Base-by-base conservation (phyloP, 2,329 filamentous ascomycete species). In the Ophiostoma australiae region DNA sequence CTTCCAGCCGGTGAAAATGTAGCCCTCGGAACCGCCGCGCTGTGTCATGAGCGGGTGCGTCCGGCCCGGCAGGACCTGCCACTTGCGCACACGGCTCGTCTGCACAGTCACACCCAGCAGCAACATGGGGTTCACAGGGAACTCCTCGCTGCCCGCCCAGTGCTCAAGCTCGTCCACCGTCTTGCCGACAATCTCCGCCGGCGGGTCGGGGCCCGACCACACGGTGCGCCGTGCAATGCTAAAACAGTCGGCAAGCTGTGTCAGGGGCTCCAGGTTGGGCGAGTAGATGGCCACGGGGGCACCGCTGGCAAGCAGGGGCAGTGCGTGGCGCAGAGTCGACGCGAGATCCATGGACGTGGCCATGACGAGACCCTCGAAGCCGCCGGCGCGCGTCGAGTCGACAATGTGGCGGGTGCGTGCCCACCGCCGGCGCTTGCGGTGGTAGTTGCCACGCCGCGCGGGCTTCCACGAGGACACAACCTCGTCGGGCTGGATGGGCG, bases 31-130 rank as follows among this genome's bases (percentile, higher is more conserved):
- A 0, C 94, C 94, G 27, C 95, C 95, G 58, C 87, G 86, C 52
- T 89, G 89, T 72, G 92, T 97, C 95, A 99, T 99, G 70, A 96
- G 80, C 7, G 95, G 95, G 81, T 99, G 95, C 69, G 95, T 98
- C 70, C 95, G 84, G 0, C 93, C 92, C 0, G 95, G 95, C 67
- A 99, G 80, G 1, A 97, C 94, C 82, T 99, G 95, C 92, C 93
- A 98, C 70, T 87, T 84, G 73, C 91, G 85, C 5, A 91, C 89
- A 17, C 92, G 85, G 67, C 90, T 91, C 2, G 90, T 95, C 81
- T 98, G 94, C 70, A 99, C 84, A 15, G 86, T 88, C 0, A 92
- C 89, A 0, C 90, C 92, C 0, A 98, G 85, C 4, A 99, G 79
- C 69, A 97, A 81, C 2, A 92, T 91, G 0, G 95, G 95, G 78